These are phyloP conservation scores for Beta macrorhiza DNA, from an alignment of 179 eudicot genomes.

Conservation along the genomic window DNA sequence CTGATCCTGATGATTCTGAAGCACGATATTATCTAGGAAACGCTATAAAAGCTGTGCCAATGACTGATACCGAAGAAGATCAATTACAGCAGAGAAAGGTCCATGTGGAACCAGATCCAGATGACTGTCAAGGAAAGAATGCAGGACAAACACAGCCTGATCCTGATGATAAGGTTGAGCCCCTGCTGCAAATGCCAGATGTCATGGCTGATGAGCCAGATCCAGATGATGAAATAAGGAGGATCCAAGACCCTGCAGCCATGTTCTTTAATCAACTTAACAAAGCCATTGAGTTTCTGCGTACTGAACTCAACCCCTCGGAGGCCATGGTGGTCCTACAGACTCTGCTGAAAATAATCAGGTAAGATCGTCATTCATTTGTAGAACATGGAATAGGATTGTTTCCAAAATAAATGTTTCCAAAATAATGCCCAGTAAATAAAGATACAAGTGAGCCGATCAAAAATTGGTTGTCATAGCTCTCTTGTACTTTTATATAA, in stretches of 20 bases:
- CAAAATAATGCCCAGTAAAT: not conserved
- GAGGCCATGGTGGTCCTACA: conserved; percentile 54
- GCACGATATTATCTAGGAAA: conserved; percentile 19
- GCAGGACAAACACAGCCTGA: conserved; percentile 26
- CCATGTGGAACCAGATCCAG: conserved; percentile 28
- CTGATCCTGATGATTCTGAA: conserved; percentile 46
- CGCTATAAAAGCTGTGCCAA: conserved; percentile 14
- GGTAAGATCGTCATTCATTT: conserved; percentile 34
- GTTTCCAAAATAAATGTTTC: no score
- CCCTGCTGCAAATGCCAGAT: conserved; percentile 18
- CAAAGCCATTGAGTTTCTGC: conserved; percentile 55
- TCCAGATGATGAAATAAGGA: conserved; percentile 68
- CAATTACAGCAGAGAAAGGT: conserved; percentile 2
- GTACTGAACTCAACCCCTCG: conserved; percentile 48
- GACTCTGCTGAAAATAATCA: conserved; percentile 66
- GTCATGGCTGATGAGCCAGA: conserved; percentile 50
- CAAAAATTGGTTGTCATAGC: not conserved
- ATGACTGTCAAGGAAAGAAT: conserved; percentile 27
- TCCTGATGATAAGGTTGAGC: conserved; percentile 27
- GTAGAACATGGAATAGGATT: not conserved
- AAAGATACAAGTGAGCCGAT: not conserved
- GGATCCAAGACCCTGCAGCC: conserved; percentile 75
- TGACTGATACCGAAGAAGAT: conserved; percentile 21
- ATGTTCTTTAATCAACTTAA: conserved; percentile 49
- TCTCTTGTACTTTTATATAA: not conserved